phyloP scores from a whole-genome alignment of 805 yeast species.

The Teunomyces panamensis region DNA sequence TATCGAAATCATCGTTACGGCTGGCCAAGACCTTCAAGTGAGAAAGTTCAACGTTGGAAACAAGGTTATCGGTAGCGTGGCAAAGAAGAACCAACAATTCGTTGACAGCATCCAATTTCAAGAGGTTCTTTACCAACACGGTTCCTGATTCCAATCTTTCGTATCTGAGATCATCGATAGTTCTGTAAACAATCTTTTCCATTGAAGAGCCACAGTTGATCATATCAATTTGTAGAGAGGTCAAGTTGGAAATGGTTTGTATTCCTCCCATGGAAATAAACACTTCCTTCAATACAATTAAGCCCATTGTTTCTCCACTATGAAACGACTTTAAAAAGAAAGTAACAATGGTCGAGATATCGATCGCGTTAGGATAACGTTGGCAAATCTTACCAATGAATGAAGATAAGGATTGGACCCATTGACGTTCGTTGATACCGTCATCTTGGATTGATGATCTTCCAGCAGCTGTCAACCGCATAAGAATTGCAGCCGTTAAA shows the following conservation, averaged over 20 bases:
- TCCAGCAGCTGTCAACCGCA: conserved; percentile 63
- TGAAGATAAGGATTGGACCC: conserved; percentile 81
- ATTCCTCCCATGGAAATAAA: conserved; percentile 77
- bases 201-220: conserved; percentile 64
- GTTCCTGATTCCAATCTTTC: conserved; percentile 45
- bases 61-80: conserved; percentile 41
- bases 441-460: conserved; percentile 67
- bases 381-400: conserved; percentile 74
- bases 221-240: conserved; percentile 60
- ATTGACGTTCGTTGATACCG: conserved; percentile 75
- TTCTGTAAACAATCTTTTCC: conserved; percentile 50
- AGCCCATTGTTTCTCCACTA: conserved; percentile 53
- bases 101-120: conserved; percentile 43
- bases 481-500: conserved; percentile 66
- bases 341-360: conserved; percentile 57
- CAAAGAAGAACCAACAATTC: conserved; percentile 69
- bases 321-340: conserved; percentile 64
- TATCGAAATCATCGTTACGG: conserved; percentile 67
- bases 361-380: conserved; percentile 50
- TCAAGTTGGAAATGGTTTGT: conserved; percentile 63
- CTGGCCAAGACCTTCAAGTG: conserved; percentile 72
- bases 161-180: conserved; percentile 59
- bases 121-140: conserved; percentile 47
- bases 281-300: conserved; percentile 65
- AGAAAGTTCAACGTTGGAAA: conserved; percentile 30